Evolutionary conservation across 2,329 filamentous ascomycete genomes (phyloP), one percentile per base, ranked within the genome.

Genomic region (Leptographium flavum): DNA sequence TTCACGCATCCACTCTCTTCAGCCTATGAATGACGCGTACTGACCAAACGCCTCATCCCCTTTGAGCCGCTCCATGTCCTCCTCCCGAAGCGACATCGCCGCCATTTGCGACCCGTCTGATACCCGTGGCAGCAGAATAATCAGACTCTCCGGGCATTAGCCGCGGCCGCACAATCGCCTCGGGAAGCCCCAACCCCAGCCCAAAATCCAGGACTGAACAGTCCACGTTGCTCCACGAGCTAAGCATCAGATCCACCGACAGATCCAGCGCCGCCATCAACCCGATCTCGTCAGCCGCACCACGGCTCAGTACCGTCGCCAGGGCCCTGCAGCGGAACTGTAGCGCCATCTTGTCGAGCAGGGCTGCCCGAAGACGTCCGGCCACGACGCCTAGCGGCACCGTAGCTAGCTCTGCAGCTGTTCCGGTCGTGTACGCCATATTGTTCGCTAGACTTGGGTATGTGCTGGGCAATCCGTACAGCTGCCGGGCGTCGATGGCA

Each of bases 151-250:
- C 4, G 67, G 65, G 61, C 0, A 54, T 53, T 46, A 75, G 73
- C 1, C 52, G 47, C 4, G 72, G 73, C 40, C 72, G 57, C 0
- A 71, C 57, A 21, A 75, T 71, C 0, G 59, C 60, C 45, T 63
- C 63, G 0, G 72, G 68, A 17, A 50, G 58, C 0, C 71, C 71
- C 3, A 76, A 50, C 0, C 63, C 65, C 2, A 66, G 50, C 0
- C 60, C 59, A 45, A 77, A 76, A 38, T 74, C 67, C 6, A 68
- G 56, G 0, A 62, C 56, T 49, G 68, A 70, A 15, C 58, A 60
- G 4, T 63, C 56, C 3, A 70, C 54, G 43, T 70, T 69, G 1
- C 64, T 63, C 73, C 72, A 78, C 1, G 71, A 76, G 47, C 69
- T 75, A 6, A 77, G 48, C 3, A 76, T 56, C 33, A 74, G 70